Conservation (phyloP, 2,329 filamentous ascomycete genomes). For the Myriosclerotinia scirpicola region DNA sequence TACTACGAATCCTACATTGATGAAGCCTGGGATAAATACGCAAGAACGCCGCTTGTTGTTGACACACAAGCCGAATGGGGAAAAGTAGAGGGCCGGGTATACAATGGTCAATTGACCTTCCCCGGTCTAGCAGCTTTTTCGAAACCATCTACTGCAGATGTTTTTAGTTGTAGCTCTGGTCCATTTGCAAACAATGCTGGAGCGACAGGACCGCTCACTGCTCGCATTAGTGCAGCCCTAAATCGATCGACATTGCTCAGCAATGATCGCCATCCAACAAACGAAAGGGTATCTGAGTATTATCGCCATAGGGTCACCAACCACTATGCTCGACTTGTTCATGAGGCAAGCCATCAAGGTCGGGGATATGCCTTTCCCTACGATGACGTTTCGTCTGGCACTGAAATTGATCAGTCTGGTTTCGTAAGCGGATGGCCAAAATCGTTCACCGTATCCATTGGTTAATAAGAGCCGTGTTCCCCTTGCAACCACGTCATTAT, state of each 20-base stretch:
- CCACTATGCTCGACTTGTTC: conserved; percentile 62
- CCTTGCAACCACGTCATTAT: background rate
- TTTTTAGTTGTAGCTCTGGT: conserved; percentile 65
- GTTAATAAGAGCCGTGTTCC: background rate
- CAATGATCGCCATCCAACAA: conserved; percentile 50
- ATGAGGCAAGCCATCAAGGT: conserved; percentile 58
- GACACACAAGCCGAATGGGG: conserved; percentile 63
- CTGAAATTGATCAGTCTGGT: conserved; percentile 59
- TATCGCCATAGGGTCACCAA: conserved; percentile 59
- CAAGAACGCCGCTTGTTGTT: conserved; percentile 50
- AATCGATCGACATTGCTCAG: conserved; percentile 35
- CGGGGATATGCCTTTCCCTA: conserved; percentile 67
- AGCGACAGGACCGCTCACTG: conserved; percentile 28
- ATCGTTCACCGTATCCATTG: conserved; percentile 18
- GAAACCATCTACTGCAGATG: conserved; percentile 59
- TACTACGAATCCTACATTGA: conserved; percentile 50
- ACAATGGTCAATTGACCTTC: conserved; percentile 40
- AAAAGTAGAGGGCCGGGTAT: conserved; percentile 51
- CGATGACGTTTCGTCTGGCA: conserved; percentile 63
- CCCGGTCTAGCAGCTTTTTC: conserved; percentile 51
- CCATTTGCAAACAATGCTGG: conserved; percentile 50
- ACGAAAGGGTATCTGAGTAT: conserved; percentile 51
- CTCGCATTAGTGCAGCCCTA: conserved; percentile 35
- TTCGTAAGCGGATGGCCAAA: conserved; percentile 39
- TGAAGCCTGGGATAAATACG: conserved; percentile 46